These are phyloP conservation scores for Boletus bicolor DNA, from an alignment of 768 basidiomycete genomes.

Conservation along the genomic window DNA sequence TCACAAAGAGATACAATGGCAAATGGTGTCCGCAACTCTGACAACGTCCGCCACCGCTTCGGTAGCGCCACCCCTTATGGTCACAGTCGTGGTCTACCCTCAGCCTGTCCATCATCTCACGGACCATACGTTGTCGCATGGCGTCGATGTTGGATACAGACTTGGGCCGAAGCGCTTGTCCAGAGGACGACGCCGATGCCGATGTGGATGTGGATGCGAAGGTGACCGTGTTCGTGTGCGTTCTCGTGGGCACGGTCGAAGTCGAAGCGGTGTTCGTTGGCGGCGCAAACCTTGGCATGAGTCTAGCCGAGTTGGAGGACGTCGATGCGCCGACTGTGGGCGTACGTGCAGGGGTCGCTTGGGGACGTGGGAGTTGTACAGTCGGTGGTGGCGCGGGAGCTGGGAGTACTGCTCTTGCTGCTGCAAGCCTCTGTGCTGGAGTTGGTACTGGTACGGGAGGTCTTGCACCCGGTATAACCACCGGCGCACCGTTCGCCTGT, in stretches of 20 bases:
- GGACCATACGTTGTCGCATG: slow-evolving; percentile 24
- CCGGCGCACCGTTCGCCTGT: not conserved
- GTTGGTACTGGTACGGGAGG: not conserved
- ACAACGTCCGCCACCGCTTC: slow-evolving; percentile 43
- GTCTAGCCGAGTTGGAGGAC: not conserved
- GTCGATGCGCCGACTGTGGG: not conserved
- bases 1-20: slow-evolving; percentile 47
- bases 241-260: not conserved
- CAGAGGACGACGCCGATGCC: not conserved
- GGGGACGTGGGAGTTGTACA: not conserved
- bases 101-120: slow-evolving; percentile 36
- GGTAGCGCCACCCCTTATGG: slow-evolving; percentile 43
- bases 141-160: not conserved
- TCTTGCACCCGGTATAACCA: not conserved
- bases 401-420: no score
- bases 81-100: slow-evolving; percentile 54
- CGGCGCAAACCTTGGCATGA: not conserved
- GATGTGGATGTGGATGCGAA: not conserved
- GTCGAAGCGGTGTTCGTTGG: not conserved
- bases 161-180: not conserved
- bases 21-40: slow-evolving; percentile 43
- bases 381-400: not conserved
- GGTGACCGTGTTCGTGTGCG: not conserved
- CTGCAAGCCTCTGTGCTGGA: not conserved
- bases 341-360: not conserved